Base-by-base conservation (phyloP, 306 rosid genomes). In the Ormosia emarginata region DNA sequence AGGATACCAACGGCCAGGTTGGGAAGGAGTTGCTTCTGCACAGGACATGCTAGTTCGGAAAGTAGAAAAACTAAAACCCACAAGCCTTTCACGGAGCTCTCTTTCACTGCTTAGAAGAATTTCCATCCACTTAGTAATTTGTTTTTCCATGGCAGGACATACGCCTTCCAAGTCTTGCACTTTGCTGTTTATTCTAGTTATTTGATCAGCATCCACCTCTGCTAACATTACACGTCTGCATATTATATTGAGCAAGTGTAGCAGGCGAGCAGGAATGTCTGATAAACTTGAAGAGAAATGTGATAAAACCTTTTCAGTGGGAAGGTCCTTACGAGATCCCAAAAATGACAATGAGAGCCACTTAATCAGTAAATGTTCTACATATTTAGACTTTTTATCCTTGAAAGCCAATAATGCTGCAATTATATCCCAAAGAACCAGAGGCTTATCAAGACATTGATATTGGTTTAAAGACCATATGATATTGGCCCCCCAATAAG, bases 31-130 rank as follows among this genome's bases (percentile, higher is more conserved):
- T 12, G 83, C 37, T 67, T 79, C 72, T 64, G 86, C 52, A 75
- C 53, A 30, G 66, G 90, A 69, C 79, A 7, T 34, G n/a, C 58
- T 82, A 71, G 74, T 81, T 69, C 55, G 57, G 63, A 63, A 78
- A 62, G 91, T 77, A 69, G 89, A 88, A 86, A 91, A 86, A 77
- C 88, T 85, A 32, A 88, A 81, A 44, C 90, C 85, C 34, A 92
- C 86, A 71, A 89, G 92, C 94, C 99, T 95, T 87, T 90, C 87
- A 14, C 99, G 92, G 62, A 95, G 91, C 80, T 95, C 96, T 81
- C 90, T 90, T 90, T 95, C 98, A 69, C 97, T 83, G 68, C 85
- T 81, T 37, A 58, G 70, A 78, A 93, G 97, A 78, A 90, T 61
- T 79, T 84, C 85, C 44, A 63, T 89, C 97, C 99, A 93, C 84